Base-by-base conservation (phyloP, 371 early-diverging fungal genomes). In the Mucor ambiguus region DNA sequence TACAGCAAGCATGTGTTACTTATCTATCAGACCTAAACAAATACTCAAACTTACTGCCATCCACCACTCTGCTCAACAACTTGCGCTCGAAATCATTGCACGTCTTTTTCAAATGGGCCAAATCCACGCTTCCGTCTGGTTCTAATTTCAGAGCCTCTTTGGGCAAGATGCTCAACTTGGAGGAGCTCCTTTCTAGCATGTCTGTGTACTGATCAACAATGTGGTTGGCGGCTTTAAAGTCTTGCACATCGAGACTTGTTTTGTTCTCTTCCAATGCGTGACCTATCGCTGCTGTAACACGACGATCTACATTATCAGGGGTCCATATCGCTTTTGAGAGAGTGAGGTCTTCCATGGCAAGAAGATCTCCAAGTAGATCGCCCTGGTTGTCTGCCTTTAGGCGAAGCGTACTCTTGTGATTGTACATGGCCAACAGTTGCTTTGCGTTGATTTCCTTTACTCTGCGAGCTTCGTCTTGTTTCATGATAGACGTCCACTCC, bases 21-120 rank as follows among this genome's bases (percentile, higher is more conserved):
- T 30, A 16, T 61, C 12, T 18, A 30, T 56, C 26, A 52, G 26
- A 55, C 14, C 9, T 30, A 63, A 18, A 41, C 26, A 18, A 1
- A 38, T 16, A 0, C 16, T 4, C 10, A 20, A 20, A 70, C 72
- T 71, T 84, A 85, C 85, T 67, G 44, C 92, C 92, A 70, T 89
- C 84, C 7, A 91, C 86, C 37, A 92, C 81, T 54, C 89, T 82
- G 38, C 79, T 68, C 4, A 92, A 52, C 30, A 92, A 63, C 32
- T 83, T 77, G 57, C 79, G 70, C 65, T 92, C 92, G 58, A 91
- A 86, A 32, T 70, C 73, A 67, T 74, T 68, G 49, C 84, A 87
- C 0, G 63, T 71, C 18, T 70, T 72, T 28, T 72, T 72, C 10
- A 81, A 60, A 16, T 54, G 55, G 4, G 65, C 62, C 8, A 81